A percentile compares a stretch with the other conserved stretches of the same genome.
Evolutionary conservation across 2,329 filamentous ascomycete genomes (phyloP).

Genomic region (Mycosphaerella arachidis): DNA sequence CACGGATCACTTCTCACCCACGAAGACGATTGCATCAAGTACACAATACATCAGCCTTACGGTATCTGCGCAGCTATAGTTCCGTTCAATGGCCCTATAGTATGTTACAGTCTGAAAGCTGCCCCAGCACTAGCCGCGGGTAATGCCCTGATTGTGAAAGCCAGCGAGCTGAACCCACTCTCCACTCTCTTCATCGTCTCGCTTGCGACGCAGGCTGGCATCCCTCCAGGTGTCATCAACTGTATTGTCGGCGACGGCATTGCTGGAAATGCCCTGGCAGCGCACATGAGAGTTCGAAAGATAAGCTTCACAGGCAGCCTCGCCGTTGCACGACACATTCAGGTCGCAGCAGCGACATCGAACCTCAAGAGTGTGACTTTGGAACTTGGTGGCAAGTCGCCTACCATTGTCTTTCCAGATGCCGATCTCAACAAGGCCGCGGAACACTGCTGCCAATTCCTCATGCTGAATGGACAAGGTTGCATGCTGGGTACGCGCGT

Average conservation of each 20-base stretch:
- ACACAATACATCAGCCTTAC: conserved; percentile 13
- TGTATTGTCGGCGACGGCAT: conserved; percentile 56
- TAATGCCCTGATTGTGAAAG: conserved; percentile 33
- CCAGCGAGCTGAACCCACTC: conserved; percentile 53
- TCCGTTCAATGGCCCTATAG: conserved; percentile 46
- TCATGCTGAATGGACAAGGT: conserved; percentile 50
- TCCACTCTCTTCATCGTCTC: conserved; percentile 55
- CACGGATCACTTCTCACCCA: too few relatives aligned
- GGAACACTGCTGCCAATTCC: conserved; percentile 42
- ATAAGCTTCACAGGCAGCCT: conserved; percentile 61
- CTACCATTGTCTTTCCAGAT: conserved; percentile 54
- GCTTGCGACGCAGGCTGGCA: conserved; percentile 49
- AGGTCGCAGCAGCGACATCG: conserved; percentile 51
- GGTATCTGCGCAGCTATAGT: conserved; percentile 16
- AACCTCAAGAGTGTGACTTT: conserved; percentile 57
- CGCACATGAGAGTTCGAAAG: conserved; percentile 57
- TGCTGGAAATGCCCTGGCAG: conserved; percentile 54
- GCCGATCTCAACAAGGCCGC: conserved; percentile 46
- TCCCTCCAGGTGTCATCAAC: conserved; percentile 59
- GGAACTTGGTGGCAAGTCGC: conserved; percentile 59
- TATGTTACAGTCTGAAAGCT: conserved; percentile 51
- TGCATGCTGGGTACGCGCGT: conserved; percentile 51
- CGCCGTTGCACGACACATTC: conserved; percentile 56
- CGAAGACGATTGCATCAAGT: too few relatives aligned
- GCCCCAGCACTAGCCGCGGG: conserved; percentile 52